A percentile compares a stretch with the other conserved stretches of the same genome.
Conservation (phyloP, 148 eudicot species). For the Camellia sinensis region DNA sequence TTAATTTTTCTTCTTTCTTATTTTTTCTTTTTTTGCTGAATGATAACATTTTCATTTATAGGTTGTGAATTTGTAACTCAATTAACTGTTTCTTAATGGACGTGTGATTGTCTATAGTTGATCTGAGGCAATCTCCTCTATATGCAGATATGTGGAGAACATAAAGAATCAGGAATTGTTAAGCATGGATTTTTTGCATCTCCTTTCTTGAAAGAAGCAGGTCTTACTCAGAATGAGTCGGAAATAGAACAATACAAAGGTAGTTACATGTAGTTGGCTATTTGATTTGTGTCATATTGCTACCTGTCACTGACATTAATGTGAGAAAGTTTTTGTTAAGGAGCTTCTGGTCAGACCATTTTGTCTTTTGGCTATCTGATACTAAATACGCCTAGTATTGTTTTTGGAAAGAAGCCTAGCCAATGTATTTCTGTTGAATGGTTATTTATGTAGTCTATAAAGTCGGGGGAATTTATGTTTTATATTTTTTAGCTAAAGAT, state of each 20-base stretch:
- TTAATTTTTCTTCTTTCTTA: background rate
- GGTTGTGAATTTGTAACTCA: background rate
- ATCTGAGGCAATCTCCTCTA: background rate
- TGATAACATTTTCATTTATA: background rate
- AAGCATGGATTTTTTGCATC: slow-evolving; percentile 77
- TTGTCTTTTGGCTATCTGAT: slow-evolving; percentile 2
- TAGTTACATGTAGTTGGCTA: slow-evolving; percentile 20
- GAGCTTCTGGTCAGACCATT: background rate
- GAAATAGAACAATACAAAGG: slow-evolving; percentile 56
- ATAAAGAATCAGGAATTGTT: slow-evolving; percentile 83
- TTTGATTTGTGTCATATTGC: slow-evolving; percentile 12
- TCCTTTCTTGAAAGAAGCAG: slow-evolving; percentile 43
- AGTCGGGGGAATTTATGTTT: background rate
- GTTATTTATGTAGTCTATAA: background rate
- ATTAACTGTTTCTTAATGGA: background rate
- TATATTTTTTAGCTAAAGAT: background rate
- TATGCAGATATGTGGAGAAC: slow-evolving; percentile 78
- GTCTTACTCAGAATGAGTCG: slow-evolving; percentile 28
- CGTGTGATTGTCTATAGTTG: background rate
- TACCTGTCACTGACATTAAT: background rate
- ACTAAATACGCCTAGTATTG: background rate
- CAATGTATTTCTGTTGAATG: background rate
- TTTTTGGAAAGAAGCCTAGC: background rate
- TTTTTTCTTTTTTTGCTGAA: background rate
- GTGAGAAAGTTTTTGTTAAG: background rate